Base-by-base conservation (phyloP, 306 rosid genomes). In the Vachellia pachyceras region DNA sequence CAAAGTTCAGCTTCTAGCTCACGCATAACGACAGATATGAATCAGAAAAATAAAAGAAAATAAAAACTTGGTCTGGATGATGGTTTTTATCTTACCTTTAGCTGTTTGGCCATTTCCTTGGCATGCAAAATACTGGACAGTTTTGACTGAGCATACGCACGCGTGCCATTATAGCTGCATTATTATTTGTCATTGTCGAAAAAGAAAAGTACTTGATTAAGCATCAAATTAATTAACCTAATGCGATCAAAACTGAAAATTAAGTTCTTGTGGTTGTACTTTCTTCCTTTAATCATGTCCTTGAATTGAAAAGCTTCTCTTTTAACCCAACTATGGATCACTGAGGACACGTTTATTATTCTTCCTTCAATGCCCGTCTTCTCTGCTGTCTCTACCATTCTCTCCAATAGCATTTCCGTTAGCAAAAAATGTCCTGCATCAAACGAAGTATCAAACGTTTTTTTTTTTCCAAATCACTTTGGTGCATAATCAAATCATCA, bases 141-240 rank as follows among this genome's bases (percentile, higher is more conserved):
- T 89, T 95, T 95, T 72, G 99, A 95, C 74, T 88, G 98, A 57
- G 99, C 93, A 74, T 95, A 95, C 40, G 99, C 97, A 15, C 85
- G 86, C 17, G 97, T 92, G 15, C 99, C 98, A 83, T 93, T 92
- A 14, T 95, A 93, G 72, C 99, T 95, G 91, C 88, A 90, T 58
- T 10, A 17, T 75, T 80, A 49, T 49, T 49, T 13, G 55, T 49
- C 44, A 40, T 84, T 71, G 61, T 78, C 57, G n/a, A 66, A 73
- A 55, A 41, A 35, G 5, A 54, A 54, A 7, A 57, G 3, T 22
- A 20, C 3, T 42, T 42, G 7, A 42, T 49, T 13, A 49, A 54
- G 25, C 4, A 23, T 54, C 25, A 3, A 15, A 20, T 22, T 14
- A 61, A 14, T 35, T 36, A 64, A 64, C 22, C 22, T 5, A 36